Conservation (phyloP, 2,329 filamentous ascomycete genomes). For the Bipolaris gigantea region DNA sequence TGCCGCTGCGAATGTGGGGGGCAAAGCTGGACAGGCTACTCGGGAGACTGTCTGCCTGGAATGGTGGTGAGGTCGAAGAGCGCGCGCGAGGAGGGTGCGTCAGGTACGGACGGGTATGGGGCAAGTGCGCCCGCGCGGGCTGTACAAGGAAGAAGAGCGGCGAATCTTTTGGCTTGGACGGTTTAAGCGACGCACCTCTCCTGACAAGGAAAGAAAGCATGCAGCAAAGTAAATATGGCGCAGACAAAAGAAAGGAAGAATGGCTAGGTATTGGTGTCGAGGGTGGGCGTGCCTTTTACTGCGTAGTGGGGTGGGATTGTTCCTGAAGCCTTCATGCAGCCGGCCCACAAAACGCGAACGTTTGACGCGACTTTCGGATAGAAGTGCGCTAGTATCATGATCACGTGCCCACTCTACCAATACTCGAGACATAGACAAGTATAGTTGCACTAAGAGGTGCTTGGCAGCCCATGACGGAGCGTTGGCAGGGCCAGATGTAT, state of each 20-base stretch:
- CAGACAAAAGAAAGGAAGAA: constrained; percentile 31
- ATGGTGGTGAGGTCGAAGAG: constrained; percentile 15
- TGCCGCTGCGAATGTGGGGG: constrained; percentile 16
- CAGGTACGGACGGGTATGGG: constrained; percentile 14
- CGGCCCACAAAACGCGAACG: constrained; percentile 16
- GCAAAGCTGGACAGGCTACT: background rate
- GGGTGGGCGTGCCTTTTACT: constrained; percentile 22
- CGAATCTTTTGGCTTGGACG: constrained; percentile 29
- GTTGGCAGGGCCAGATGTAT: background rate
- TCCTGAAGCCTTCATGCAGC: constrained; percentile 15
- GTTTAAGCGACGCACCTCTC: constrained; percentile 41
- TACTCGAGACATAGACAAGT: constrained; percentile 2
- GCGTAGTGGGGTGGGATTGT: constrained; percentile 20
- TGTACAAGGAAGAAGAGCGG: constrained; percentile 20
- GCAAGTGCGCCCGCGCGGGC: constrained; percentile 21
- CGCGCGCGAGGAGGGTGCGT: constrained; percentile 17
- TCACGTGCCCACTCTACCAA: constrained; percentile 11
- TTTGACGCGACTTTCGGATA: constrained; percentile 21
- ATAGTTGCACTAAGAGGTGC: constrained; percentile 2
- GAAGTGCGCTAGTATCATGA: constrained; percentile 3
- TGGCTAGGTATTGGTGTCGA: constrained; percentile 25
- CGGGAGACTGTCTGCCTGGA: background rate
- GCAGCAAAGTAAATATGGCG: constrained; percentile 38
- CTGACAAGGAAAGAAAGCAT: constrained; percentile 40
- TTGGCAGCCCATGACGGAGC: constrained; percentile 1